A percentile compares a stretch with the other conserved stretches of the same genome.
Evolutionary conservation across 2,329 filamentous ascomycete genomes (phyloP).

Genomic region (Plectosphaerella sp.): DNA sequence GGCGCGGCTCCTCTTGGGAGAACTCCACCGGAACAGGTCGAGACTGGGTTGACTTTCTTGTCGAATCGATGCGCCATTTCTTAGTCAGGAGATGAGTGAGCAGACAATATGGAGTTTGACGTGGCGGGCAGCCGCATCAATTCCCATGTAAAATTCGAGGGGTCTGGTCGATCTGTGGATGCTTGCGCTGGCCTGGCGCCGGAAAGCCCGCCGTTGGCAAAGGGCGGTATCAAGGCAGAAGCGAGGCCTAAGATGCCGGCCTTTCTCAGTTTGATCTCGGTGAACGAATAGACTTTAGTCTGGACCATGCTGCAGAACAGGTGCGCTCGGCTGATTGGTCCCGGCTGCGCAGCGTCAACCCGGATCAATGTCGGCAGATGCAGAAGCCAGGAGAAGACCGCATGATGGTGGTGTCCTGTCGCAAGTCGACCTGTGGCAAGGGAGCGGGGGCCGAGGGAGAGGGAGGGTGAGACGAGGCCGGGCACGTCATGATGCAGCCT

Average conservation of each 20-base stretch:
- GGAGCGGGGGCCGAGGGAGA: no score
- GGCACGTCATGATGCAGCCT: no score
- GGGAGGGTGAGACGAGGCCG: no score
- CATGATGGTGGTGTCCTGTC: not conserved
- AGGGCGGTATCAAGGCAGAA: not conserved
- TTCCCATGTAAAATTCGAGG: not conserved
- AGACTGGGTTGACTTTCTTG: no score
- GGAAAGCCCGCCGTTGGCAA: not conserved
- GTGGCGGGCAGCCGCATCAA: not conserved
- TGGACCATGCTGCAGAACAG: not conserved
- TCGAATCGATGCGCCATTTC: not conserved
- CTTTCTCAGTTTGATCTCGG: constrained; percentile 1
- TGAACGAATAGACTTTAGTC: constrained; percentile 1
- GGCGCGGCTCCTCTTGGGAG: no score
- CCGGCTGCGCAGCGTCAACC: not conserved
- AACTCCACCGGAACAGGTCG: no score
- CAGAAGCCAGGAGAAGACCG: not conserved
- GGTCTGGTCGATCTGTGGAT: not conserved
- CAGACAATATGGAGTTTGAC: no score
- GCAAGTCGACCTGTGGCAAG: not conserved
- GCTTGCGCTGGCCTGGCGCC: not conserved
- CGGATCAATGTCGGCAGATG: not conserved
- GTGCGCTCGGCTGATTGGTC: not conserved
- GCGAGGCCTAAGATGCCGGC: not conserved
- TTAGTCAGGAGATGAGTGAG: not conserved